Percentiles rank a stretch among this genome's conserved stretches.
These are phyloP conservation scores for Melastoma malabathricum DNA, from an alignment of 345 rosid species.

Conservation along the genomic window DNA sequence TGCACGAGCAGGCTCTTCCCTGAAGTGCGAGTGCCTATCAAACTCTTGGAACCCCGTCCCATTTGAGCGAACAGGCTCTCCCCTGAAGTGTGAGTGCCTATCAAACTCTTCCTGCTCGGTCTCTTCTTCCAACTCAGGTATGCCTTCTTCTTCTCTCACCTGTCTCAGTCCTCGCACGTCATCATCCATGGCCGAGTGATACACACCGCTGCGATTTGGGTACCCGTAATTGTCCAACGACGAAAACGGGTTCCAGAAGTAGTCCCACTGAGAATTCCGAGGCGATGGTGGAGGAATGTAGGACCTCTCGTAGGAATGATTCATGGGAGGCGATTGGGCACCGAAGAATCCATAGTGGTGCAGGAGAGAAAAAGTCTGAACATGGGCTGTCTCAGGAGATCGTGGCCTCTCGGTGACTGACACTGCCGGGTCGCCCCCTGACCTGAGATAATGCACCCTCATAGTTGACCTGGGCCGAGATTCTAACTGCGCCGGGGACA, in stretches of 20 bases:
- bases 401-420: conserved; percentile 64
- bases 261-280: conserved; percentile 85
- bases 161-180: conserved; percentile 68
- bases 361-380: conserved; percentile 52
- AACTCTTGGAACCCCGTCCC: conserved; percentile 45
- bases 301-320: conserved; percentile 34
- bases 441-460: conserved; percentile 45
- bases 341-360: conserved; percentile 48
- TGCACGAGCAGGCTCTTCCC: conserved; percentile 8
- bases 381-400: conserved; percentile 54
- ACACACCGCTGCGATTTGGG: conserved; percentile 37
- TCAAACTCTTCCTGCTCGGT: conserved; percentile 41
- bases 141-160: conserved; percentile 95
- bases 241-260: conserved; percentile 95
- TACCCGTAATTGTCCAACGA: conserved; percentile 76
- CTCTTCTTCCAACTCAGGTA: conserved; percentile 83
- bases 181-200: conserved; percentile 56
- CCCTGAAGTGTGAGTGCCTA: conserved; percentile 16
- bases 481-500: conserved; percentile 29
- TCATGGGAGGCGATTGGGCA: conserved; percentile 38
- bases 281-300: conserved; percentile 78
- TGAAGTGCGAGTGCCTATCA: conserved; percentile 18
- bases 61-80: conserved; percentile 18
- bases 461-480: conserved; percentile 33
- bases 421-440: conserved; percentile 58